Evolutionary conservation across 202 grass and related monocot genomes (phyloP).

Genomic region (Schoenoplectus tabernaemontani): DNA sequence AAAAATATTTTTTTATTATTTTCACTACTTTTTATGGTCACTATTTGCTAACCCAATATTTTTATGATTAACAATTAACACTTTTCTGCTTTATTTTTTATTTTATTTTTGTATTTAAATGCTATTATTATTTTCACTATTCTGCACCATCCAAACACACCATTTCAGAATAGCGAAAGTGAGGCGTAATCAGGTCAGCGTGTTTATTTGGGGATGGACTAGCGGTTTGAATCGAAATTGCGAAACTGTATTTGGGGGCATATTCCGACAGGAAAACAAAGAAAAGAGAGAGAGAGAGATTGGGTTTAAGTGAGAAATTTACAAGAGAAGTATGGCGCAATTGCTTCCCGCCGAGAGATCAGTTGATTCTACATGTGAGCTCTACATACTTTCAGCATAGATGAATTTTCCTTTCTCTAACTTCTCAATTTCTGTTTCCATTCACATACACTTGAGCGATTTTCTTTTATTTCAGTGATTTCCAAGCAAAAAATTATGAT

Average conservation of each 20-base stretch:
- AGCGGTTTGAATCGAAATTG: neutral
- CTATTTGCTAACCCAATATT: too few relatives aligned
- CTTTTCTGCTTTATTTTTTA: too few relatives aligned
- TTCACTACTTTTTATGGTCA: too few relatives aligned
- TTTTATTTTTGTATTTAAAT: too few relatives aligned
- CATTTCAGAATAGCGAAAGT: neutral
- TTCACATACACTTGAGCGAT: neutral
- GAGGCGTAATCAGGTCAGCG: neutral
- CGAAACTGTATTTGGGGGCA: neutral
- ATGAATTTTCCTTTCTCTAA: neutral
- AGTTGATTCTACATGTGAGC: neutral
- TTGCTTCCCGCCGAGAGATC: neutral
- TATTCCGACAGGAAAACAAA: neutral
- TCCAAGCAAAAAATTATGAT: conserved; percentile 32
- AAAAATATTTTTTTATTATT: too few relatives aligned
- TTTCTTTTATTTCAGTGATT: neutral
- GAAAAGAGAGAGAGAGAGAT: neutral
- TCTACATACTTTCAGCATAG: neutral
- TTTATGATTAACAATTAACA: too few relatives aligned
- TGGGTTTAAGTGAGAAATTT: neutral
- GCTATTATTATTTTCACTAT: too few relatives aligned
- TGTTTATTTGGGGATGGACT: neutral
- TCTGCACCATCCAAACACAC: too few relatives aligned
- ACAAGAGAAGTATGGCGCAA: conserved; percentile 8
- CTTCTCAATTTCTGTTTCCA: neutral